These are phyloP conservation scores for Pleurotus ostreatus DNA, from an alignment of 768 basidiomycete species.

Conservation along the genomic window DNA sequence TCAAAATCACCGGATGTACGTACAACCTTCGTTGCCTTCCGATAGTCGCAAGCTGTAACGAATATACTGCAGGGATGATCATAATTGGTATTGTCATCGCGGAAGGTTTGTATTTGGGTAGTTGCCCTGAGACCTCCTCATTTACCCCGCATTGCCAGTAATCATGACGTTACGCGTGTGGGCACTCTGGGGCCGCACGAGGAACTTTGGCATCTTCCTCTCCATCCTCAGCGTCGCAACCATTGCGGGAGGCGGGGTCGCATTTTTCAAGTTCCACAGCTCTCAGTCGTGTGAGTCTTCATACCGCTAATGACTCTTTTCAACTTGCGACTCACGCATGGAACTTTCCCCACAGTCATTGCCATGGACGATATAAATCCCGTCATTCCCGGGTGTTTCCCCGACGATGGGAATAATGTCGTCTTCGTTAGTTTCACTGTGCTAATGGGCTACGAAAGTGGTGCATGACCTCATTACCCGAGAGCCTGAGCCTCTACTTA, in stretches of 20 bases:
- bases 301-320: background rate
- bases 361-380: slow-evolving; percentile 8
- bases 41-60: background rate
- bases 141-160: background rate
- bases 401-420: slow-evolving; percentile 10
- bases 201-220: slow-evolving; percentile 4
- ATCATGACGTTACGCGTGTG: slow-evolving; percentile 13
- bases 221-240: background rate
- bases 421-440: slow-evolving; percentile 11
- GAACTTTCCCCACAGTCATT: slow-evolving; percentile 1
- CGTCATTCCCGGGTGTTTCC: slow-evolving; percentile 11
- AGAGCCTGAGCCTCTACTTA: background rate
- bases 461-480: background rate
- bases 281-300: background rate
- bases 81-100: slow-evolving; percentile 10
- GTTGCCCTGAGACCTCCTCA: background rate
- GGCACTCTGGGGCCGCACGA: slow-evolving; percentile 11
- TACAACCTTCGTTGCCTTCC: background rate
- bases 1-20: slow-evolving; percentile 5
- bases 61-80: slow-evolving; percentile 1
- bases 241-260: slow-evolving; percentile 3
- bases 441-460: slow-evolving; percentile 8
- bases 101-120: background rate
- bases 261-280: slow-evolving; percentile 2
- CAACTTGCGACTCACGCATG: background rate